Evolutionary conservation across 345 rosid species (phyloP), one percentile per base, ranked within the genome.

Genomic region (Eucalyptus erythrocorys): DNA sequence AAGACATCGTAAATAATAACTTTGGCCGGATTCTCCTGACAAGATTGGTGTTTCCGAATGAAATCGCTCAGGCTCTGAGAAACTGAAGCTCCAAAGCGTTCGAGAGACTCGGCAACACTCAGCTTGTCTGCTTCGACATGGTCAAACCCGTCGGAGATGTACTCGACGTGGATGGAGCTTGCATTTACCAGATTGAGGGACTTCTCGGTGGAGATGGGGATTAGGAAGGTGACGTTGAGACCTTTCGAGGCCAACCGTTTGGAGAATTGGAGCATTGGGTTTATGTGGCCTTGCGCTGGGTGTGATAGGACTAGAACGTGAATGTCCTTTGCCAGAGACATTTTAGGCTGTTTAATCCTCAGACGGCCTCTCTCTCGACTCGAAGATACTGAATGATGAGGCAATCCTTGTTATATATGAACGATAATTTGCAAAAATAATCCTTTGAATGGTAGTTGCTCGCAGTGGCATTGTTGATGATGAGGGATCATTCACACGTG

Each of bases 281-380:
- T 93, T 79, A 93, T 55, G 94, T 93, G 96, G 84, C 96, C 96
- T 91, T 93, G 96, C 15, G 22, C 87, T 4, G 93, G 94, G 86
- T 86, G 92, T 13, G 94, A 90, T 32, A 93, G 45, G 34, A 91
- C 94, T 4, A 85, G 86, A 85, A 45, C 57, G 4, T 85, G 86
- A 5, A 71, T 37, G 81, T 37, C 81, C 6, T 71, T 37, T 10
- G 26, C 45, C 13, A 43, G 27, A 37, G 22, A 10, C 81, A 71
- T 71, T 6, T 14, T 19, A 19, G 22, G 81, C 14, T 37, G 45
- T 37, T 71, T 37, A 10, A 6, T 37, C 27, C 45, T 71, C 45
- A 10, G 82, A 71, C 26, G 26, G 42, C 13, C 27, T 71, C 82
- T 37, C 82, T 71, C 27, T 71, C 45, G 5, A 71, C 45, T 10